Conservation (phyloP, 345 rosid genomes). For the Toxicodendron radicans region DNA sequence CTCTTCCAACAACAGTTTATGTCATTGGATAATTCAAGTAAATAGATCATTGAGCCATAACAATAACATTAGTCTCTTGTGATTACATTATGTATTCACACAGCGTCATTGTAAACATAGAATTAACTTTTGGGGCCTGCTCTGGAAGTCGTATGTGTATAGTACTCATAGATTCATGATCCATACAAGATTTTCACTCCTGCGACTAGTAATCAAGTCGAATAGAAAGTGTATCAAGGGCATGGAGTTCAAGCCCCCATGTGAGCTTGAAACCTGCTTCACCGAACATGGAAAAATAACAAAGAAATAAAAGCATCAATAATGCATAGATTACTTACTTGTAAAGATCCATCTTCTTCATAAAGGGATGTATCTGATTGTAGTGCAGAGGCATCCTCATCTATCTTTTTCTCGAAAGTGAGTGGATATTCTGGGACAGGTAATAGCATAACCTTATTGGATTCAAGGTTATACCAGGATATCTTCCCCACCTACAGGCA, state of each 20-base stretch:
- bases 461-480: slow-evolving; percentile 49
- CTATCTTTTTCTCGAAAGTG: slow-evolving; percentile 42
- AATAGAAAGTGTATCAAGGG: background rate
- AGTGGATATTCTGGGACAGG: slow-evolving; percentile 68
- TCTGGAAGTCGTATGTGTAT: background rate
- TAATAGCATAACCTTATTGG: slow-evolving; percentile 51
- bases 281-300: background rate
- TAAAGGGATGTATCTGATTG: slow-evolving; percentile 52
- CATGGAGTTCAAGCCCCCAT: background rate
- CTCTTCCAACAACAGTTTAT: background rate
- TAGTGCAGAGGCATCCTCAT: slow-evolving; percentile 37
- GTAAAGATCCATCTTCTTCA: slow-evolving; percentile 74
- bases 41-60: slow-evolving; percentile 4
- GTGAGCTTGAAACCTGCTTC: too few species aligned
- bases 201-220: background rate
- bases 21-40: background rate
- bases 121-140: background rate
- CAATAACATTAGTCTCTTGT: background rate
- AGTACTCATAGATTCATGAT: background rate
- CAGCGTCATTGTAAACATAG: background rate
- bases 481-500: slow-evolving; percentile 77
- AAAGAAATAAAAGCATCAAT: background rate
- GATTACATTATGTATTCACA: background rate
- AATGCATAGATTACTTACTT: slow-evolving; percentile 36
- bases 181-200: background rate